Conservation (phyloP, 495 filamentous ascomycete genomes). For the Neurospora africana region DNA sequence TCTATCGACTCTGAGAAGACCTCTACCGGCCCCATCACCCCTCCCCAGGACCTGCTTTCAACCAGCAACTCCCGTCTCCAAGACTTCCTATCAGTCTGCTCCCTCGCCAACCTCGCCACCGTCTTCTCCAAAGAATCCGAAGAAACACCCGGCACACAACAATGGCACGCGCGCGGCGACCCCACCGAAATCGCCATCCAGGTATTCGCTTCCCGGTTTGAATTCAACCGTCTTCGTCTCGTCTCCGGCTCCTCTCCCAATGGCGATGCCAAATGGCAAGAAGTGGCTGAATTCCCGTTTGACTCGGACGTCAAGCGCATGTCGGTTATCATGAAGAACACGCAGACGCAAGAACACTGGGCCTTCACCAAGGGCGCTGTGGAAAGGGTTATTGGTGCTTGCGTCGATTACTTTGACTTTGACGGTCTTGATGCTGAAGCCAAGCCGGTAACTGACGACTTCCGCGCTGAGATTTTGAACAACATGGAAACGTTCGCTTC, state of each 20-base stretch:
- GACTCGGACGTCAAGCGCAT: constrained; percentile 75
- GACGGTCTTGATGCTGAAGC: background rate
- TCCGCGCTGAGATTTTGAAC: constrained; percentile 46
- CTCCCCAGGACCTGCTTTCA: constrained; percentile 6
- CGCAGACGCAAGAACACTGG: constrained; percentile 23
- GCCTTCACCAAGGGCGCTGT: constrained; percentile 75
- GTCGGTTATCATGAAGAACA: constrained; percentile 56
- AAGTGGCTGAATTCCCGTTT: constrained; percentile 68
- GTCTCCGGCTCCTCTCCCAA: constrained; percentile 51
- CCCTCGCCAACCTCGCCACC: constrained; percentile 30
- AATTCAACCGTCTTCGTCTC: constrained; percentile 40
- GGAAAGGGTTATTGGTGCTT: constrained; percentile 53
- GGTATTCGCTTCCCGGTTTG: constrained; percentile 66
- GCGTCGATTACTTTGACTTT: constrained; percentile 11
- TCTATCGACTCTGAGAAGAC: background rate
- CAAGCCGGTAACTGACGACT: constrained; percentile 45
- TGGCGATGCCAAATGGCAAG: constrained; percentile 18
- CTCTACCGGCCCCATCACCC: background rate
- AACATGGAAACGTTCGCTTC: constrained; percentile 57
- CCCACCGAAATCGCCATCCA: constrained; percentile 78
- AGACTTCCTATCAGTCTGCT: constrained; percentile 24
- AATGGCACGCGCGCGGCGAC: constrained; percentile 66
- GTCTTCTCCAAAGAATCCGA: constrained; percentile 32
- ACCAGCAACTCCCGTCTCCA: constrained; percentile 15
- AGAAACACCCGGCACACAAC: background rate